A percentile compares a stretch with the other conserved stretches of the same genome.
Evolutionary conservation across 257 asterid species (phyloP).

Genomic region (Asclepias syriaca): DNA sequence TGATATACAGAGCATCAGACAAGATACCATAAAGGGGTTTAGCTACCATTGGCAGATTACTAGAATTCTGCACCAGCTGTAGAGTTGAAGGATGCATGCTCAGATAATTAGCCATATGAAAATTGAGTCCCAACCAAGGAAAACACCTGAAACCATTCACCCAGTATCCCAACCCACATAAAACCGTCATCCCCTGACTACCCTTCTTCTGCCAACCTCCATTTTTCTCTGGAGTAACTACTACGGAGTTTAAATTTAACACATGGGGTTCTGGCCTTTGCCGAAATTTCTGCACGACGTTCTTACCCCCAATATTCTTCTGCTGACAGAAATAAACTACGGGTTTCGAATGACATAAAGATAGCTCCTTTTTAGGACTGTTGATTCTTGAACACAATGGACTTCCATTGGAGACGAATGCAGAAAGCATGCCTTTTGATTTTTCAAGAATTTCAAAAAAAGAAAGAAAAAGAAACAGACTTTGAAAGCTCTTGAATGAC

Average conservation of each 20-base stretch:
- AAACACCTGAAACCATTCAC: slow-evolving; percentile 87
- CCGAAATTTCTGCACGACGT: slow-evolving; percentile 22
- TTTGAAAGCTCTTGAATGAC: no score
- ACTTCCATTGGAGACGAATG: slow-evolving; percentile 23
- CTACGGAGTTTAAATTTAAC: slow-evolving; percentile 23
- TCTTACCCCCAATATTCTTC: slow-evolving; percentile 24
- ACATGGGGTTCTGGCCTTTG: slow-evolving; percentile 21
- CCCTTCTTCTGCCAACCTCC: slow-evolving; percentile 19
- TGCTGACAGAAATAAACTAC: slow-evolving; percentile 22
- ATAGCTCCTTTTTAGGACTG: slow-evolving; percentile 9
- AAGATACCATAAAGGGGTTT: slow-evolving; percentile 81
- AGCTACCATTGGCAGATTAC: slow-evolving; percentile 76
- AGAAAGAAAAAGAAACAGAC: background rate
- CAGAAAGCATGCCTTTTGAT: slow-evolving; percentile 31
- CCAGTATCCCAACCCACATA: slow-evolving; percentile 84
- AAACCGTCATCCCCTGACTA: slow-evolving; percentile 44
- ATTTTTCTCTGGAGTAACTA: slow-evolving; percentile 20
- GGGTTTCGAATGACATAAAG: slow-evolving; percentile 15
- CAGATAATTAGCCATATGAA: slow-evolving; percentile 63
- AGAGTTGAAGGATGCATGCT: slow-evolving; percentile 62
- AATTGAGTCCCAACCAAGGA: slow-evolving; percentile 86
- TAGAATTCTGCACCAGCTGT: slow-evolving; percentile 76
- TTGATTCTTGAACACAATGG: slow-evolving; percentile 24
- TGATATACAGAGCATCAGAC: slow-evolving; percentile 79
- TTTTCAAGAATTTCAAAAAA: background rate